Base-by-base conservation (phyloP, 139 green algal species). In the Chlamydomonas applanata region DNA sequence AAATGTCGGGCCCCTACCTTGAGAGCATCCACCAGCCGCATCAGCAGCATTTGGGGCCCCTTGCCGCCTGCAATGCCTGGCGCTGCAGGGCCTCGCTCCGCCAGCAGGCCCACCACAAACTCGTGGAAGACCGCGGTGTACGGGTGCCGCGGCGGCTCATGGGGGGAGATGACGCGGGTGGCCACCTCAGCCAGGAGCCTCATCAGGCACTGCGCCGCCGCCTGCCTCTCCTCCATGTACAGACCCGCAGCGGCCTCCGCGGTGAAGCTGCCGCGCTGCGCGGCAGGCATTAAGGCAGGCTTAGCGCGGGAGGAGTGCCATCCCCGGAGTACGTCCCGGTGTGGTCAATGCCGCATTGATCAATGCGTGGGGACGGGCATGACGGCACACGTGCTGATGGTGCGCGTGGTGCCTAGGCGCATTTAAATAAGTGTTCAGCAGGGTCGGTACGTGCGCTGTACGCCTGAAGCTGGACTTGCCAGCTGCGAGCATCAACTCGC, bases 141-240 rank as follows among this genome's bases (percentile, higher is more conserved):
- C 25, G 45, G 46, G 22, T 73, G 67, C 46, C 63, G 53, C 3
- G 64, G 36, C 20, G 64, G 22, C 33, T 71, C 64, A 3, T 71
- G 64, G 2, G 64, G 64, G 11, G 36, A 34, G 3, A 44, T 36
- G 64, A 57, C 68, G 40, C 36, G 49, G 22, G 25, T 4, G 19
- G 65, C 69, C 61, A 75, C 76, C 63, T 74, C 69, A n/a, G 85
- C 66, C 64, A 94, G 87, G 70, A 94, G 81, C 25, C 75, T 57
- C 4, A 69, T 68, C 17, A 94, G 78, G 2, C 74, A 73, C 4
- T 59, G 60, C 32, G 90, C 65, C 40, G 77, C 67, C 44, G 75
- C 80, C 22, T 80, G 78, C 27, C 90, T 80, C 78, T 92, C 88
- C 69, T 80, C 75, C 40, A 92, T 79, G 73, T 88, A 91, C 1